These are phyloP conservation scores for Carex scoparia DNA, from an alignment of 176 grass and related monocot genomes.

Conservation along the genomic window DNA sequence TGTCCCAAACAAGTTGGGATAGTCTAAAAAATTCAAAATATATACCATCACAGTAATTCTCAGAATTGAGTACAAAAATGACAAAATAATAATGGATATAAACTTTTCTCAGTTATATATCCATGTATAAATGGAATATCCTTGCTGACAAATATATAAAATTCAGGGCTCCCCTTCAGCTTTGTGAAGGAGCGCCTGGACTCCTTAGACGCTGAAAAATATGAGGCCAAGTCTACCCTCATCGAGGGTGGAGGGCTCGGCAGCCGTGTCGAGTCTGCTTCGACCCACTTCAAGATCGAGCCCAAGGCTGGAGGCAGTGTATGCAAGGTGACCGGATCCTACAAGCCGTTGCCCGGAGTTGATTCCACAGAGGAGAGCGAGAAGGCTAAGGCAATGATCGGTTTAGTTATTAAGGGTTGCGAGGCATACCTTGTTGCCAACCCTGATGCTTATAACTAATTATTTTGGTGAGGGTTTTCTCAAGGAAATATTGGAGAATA, in stretches of 20 bases:
- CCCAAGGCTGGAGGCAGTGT: slow-evolving; percentile 42
- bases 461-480: neutral
- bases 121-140: neutral
- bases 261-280: slow-evolving; percentile 30
- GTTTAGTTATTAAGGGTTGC: slow-evolving; percentile 43
- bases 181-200: slow-evolving; percentile 61
- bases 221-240: slow-evolving; percentile 47
- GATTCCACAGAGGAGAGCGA: slow-evolving; percentile 27
- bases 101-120: neutral
- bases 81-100: neutral
- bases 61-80: neutral
- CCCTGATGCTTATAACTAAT: slow-evolving; percentile 56
- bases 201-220: slow-evolving; percentile 45
- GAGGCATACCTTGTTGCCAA: slow-evolving; percentile 62
- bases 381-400: slow-evolving; percentile 48
- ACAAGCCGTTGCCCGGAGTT: slow-evolving; percentile 42
- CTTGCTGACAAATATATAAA: neutral
- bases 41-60: neutral
- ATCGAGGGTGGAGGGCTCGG: slow-evolving; percentile 68
- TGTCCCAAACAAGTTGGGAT: too few species aligned
- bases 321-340: slow-evolving; percentile 41
- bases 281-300: slow-evolving; percentile 58
- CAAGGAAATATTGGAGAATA: neutral
- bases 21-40: neutral
- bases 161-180: slow-evolving; percentile 50